Base-by-base conservation (phyloP, 495 filamentous ascomycete species). In the Pyrenula aspistea region DNA sequence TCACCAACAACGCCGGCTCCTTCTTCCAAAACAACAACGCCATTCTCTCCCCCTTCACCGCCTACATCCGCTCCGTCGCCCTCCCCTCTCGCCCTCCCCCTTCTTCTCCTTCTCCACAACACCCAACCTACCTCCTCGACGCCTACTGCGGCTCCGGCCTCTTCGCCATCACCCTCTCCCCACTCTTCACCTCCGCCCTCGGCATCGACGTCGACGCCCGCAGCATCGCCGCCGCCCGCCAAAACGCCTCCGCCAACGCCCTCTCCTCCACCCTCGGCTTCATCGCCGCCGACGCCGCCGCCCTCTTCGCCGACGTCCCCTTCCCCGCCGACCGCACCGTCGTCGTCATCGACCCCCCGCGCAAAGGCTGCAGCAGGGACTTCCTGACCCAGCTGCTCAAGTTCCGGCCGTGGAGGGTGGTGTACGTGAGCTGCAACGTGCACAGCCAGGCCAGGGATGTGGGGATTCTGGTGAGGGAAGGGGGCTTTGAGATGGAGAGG, bases 21-120 rank as follows among this genome's bases (percentile, higher is more conserved):
- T 98, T 98, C 79, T 98, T 98, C 81, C 93, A 98, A 65, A 98
- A 98, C 75, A 98, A 98, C 78, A 98, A 98, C 73, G 95, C 90
- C 52, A 96, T 98, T 71, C 84, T 98, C n/a, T 80, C 87, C 48
- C 70, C 68, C 11, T 96, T 98, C 72, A 96, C 91, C 12, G 79
- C 83, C 58, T 96, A 92, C 75, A 89, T 98, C 72, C 89, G 93
- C 53, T 74, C 84, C 51, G 82, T 89, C 64, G 84, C 92, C 62
- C 75, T 91, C 20, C 69, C 68, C 2, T 51, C 54, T 65, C n/a
- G 55, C 61, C 55, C 67, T 64, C 58, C 65, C 61, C 58, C 25
- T 66, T 48, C 60, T 66, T 50, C 21, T 64, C 2, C 69, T 65
- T 51, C 73, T 74, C 23, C 94, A 68, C 86, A 83, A 57, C 15